These are phyloP conservation scores for Diutina siamensis DNA, from an alignment of 1,139 yeast species.

Conservation along the genomic window DNA sequence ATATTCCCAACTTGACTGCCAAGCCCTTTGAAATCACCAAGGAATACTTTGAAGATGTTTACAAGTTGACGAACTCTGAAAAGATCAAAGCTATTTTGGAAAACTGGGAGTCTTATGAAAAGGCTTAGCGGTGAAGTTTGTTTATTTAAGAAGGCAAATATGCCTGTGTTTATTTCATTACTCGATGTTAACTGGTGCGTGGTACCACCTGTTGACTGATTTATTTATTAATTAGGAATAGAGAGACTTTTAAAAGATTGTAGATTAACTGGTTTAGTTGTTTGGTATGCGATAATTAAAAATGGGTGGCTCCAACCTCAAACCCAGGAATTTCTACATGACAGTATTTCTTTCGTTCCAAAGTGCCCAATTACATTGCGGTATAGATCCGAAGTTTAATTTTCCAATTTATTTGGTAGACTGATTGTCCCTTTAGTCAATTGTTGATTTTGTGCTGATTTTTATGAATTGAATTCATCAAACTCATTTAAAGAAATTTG, in stretches of 20 bases:
- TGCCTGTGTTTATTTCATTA: slow-evolving; percentile 5
- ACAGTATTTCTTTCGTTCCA: too few relatives aligned
- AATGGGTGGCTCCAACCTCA: too few relatives aligned
- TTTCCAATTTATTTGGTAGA: too few relatives aligned
- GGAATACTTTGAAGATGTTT: slow-evolving; percentile 95
- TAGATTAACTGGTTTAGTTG: not conserved
- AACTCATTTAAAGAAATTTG: too few relatives aligned
- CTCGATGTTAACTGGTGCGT: not conserved
- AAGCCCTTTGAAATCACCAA: slow-evolving; percentile 91
- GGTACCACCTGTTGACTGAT: slow-evolving; percentile 1
- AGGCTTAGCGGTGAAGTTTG: slow-evolving; percentile 18
- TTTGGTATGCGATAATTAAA: too few relatives aligned
- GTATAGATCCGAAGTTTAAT: too few relatives aligned
- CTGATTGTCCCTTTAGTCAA: too few relatives aligned
- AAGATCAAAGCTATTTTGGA: slow-evolving; percentile 84
- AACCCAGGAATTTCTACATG: too few relatives aligned
- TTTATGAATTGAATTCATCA: too few relatives aligned
- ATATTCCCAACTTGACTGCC: slow-evolving; percentile 97
- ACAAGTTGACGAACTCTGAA: slow-evolving; percentile 80
- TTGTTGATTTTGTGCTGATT: too few relatives aligned
- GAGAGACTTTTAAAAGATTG: not conserved
- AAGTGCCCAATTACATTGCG: too few relatives aligned
- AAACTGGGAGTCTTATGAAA: slow-evolving; percentile 84
- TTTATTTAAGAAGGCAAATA: too few relatives aligned
- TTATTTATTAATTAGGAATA: slow-evolving; percentile 3